Evolutionary conservation across 2,329 filamentous ascomycete genomes (phyloP), one percentile per base, ranked within the genome.

Genomic region (Phialemoniopsis sp.): DNA sequence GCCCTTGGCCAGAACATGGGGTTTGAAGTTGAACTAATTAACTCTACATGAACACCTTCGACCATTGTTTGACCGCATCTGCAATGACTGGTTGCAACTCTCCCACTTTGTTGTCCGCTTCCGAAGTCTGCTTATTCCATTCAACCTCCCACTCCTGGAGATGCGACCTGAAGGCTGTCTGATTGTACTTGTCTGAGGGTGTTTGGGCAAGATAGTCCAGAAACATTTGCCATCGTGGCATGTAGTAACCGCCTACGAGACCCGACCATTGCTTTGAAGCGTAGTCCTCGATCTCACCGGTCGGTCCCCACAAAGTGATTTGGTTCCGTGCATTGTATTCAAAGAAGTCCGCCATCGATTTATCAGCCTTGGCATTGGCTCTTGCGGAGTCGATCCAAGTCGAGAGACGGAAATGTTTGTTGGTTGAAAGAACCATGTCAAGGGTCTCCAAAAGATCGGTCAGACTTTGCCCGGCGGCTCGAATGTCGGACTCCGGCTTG

Each of bases 261-360:
- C 70, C 71, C 8, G 56, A 59, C 71, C 70, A 76, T 16, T 56
- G 55, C 52, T 72, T 73, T 5, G 62, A 65, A 4, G 70, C 69
- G 42, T 75, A 76, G 50, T 75, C 72, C 29, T 51, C 61, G 31
- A 75, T 69, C 47, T 74, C 54, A 13, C 67, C 68, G 1, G 47
- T 50, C 0, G 69, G 69, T 0, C 69, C 70, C 71, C 70, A 75
- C 10, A 70, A 57, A 6, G 72, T 74, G 41, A 75, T 56, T 42
- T 74, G 70, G 36, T 73, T 73, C 12, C 66, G 57, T 7, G 70
- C 70, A 34, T 72, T 61, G 50, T 67, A 70, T 39, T 66, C 61
- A 32, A 66, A 61, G 45, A 65, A 68, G 15, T 60, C 50, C 15
- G 60, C 48, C 2, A 42, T 32, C 13, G 32, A 33, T 5, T 41